Percentiles rank a stretch among this genome's conserved stretches.
Evolutionary conservation across 2,329 filamentous ascomycete species (phyloP).

Genomic region (Bipolaris cookei): DNA sequence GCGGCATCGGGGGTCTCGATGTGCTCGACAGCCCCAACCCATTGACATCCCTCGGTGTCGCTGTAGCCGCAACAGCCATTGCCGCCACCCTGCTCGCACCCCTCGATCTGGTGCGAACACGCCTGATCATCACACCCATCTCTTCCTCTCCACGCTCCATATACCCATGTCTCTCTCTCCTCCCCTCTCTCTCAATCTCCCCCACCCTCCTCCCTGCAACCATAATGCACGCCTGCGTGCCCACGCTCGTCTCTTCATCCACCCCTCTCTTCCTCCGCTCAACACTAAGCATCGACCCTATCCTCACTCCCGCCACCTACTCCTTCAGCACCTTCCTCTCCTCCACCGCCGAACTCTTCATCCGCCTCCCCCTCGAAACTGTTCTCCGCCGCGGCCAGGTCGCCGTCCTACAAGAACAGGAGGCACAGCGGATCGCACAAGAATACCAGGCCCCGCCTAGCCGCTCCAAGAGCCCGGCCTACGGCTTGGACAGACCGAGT

Average conservation of each 20-base stretch:
- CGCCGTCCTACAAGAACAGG: slow-evolving; percentile 58
- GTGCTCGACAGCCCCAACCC: slow-evolving; percentile 83
- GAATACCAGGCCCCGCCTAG: slow-evolving; percentile 34
- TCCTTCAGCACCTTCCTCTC: slow-evolving; percentile 81
- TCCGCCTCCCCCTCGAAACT: slow-evolving; percentile 91
- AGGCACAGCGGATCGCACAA: slow-evolving; percentile 36
- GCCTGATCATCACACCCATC: slow-evolving; percentile 83
- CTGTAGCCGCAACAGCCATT: slow-evolving; percentile 67
- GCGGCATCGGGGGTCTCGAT: slow-evolving; percentile 70
- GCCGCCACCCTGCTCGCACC: slow-evolving; percentile 84
- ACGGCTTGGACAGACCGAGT: slow-evolving; percentile 27
- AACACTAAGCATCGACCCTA: slow-evolving; percentile 81
- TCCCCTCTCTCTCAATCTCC: slow-evolving; percentile 74
- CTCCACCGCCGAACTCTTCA: slow-evolving; percentile 78
- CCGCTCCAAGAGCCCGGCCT: slow-evolving; percentile 21
- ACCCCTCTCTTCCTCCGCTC: slow-evolving; percentile 85
- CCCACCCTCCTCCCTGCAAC: slow-evolving; percentile 79
- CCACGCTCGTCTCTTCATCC: slow-evolving; percentile 80
- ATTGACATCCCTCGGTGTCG: slow-evolving; percentile 77
- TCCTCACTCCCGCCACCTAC: slow-evolving; percentile 81
- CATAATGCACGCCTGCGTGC: slow-evolving; percentile 81
- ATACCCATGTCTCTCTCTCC: slow-evolving; percentile 74
- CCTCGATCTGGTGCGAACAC: slow-evolving; percentile 86
- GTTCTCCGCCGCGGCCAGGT: slow-evolving; percentile 89
- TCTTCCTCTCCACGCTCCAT: slow-evolving; percentile 77